Evolutionary conservation across 2,329 filamentous ascomycete species (phyloP), one percentile per base, ranked within the genome.

Genomic region (Penicillium sp.): DNA sequence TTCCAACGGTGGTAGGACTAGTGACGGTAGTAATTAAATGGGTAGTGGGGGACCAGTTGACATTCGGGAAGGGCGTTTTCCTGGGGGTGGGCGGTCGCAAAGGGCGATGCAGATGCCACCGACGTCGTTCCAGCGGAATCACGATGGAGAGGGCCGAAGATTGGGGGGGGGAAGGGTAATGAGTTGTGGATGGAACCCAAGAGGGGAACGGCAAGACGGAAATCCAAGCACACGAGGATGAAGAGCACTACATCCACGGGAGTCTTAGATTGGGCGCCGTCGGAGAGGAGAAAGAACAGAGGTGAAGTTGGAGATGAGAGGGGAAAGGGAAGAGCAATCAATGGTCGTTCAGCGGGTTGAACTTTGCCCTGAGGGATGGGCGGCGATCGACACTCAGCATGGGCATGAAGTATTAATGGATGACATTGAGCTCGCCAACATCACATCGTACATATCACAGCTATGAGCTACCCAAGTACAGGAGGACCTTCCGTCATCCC

Each of bases 41-140:
- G 59, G 58, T 57, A 55, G 57, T 55, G 56, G 55, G 47, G 43
- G 27, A n/a, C 50, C 27, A 50, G 58, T 55, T 52, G 59, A 60
- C 54, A 55, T 49, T 50, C 55, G 46, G 54, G 61, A 56, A 44
- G 43, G 52, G 54, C 36, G 50, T 61, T 61, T 58, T 52, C 24
- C 35, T 51, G 33, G 33, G 33, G 49, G 49, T 22, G 36, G 49
- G 36, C 50, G 50, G 50, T 52, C 50, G 50, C 49, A 51, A 52
- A 31, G 37, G 50, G 33, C 40, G 31, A 54, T 36, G 40, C 13
- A 36, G 51, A 54, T 54, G 51, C 40, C 51, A 54, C 51, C n/a
- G 51, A 54, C 40, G 51, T 44, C 33, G 51, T 43, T 31, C 37
- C 27, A 19, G 13, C 37, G 39, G 24, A 36, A 24, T 18, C 37